Conservation (phyloP, 768 basidiomycete species). For the Tricholoma matsutake region DNA sequence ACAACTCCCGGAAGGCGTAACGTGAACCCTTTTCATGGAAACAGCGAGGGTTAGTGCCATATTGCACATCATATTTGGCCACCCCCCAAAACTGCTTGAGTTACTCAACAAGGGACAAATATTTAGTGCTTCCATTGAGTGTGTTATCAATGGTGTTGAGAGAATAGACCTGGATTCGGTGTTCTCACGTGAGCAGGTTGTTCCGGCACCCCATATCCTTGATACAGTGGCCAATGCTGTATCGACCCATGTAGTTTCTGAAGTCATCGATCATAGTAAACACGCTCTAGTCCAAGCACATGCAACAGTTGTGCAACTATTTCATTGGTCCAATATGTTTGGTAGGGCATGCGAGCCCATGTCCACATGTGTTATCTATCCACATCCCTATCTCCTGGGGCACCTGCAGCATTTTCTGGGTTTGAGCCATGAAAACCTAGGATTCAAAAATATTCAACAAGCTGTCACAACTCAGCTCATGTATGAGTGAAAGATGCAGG, state of each 20-base stretch:
- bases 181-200: background rate
- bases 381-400: background rate
- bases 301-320: background rate
- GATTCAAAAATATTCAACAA: background rate
- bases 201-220: background rate
- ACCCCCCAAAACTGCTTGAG: background rate
- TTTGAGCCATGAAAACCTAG: background rate
- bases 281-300: background rate
- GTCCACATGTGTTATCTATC: background rate
- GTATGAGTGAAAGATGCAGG: constrained; percentile 1
- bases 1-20: constrained; percentile 6
- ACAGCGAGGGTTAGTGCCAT: constrained; percentile 9
- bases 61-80: constrained; percentile 12
- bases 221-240: background rate
- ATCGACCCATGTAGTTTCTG: background rate
- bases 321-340: background rate
- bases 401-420: background rate
- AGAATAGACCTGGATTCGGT: background rate
- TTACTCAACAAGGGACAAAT: background rate
- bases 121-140: background rate
- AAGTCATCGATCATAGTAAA: background rate
- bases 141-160: background rate
- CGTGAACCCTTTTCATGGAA: constrained; percentile 4
- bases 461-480: background rate
- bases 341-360: background rate